Evolutionary conservation across 805 yeast genomes (phyloP).

Genomic region (Starmera quercuum): DNA sequence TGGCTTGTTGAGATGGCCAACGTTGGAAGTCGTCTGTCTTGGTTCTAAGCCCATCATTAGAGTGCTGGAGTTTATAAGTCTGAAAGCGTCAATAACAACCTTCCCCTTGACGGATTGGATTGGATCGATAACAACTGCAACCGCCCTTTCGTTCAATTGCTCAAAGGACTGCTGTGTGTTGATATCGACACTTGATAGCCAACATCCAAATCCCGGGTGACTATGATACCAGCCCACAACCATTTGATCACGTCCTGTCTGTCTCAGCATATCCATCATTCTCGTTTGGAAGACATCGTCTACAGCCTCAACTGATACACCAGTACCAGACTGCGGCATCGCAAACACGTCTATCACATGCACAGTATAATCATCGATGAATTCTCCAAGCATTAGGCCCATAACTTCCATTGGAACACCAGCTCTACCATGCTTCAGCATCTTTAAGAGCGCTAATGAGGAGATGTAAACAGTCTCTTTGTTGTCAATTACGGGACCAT

Average conservation of each 20-base stretch:
- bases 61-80: slow-evolving; percentile 82
- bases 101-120: slow-evolving; percentile 98
- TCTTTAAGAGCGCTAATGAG: slow-evolving; percentile 86
- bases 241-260: slow-evolving; percentile 98
- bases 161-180: slow-evolving; percentile 97
- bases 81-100: slow-evolving; percentile 97
- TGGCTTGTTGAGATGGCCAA: slow-evolving; percentile 93
- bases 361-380: slow-evolving; percentile 94
- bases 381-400: slow-evolving; percentile 99
- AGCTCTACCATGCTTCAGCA: slow-evolving; percentile 96
- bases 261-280: slow-evolving; percentile 99
- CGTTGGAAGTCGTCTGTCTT: slow-evolving; percentile 92
- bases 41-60: slow-evolving; percentile 97
- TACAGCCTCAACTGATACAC: slow-evolving; percentile 97
- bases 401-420: slow-evolving; percentile 85
- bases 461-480: slow-evolving; percentile 96
- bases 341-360: slow-evolving; percentile 98
- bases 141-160: slow-evolving; percentile 90
- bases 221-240: slow-evolving; percentile 99
- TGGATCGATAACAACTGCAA: slow-evolving; percentile 97
- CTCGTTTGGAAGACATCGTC: slow-evolving; percentile 98
- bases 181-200: slow-evolving; percentile 96
- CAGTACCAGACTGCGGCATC: slow-evolving; percentile 98
- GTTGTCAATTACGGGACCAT: slow-evolving; percentile 84
- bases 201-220: slow-evolving; percentile 99